phyloP scores from a whole-genome alignment of 257 asterid genomes.

The Solanum habrochaites region DNA sequence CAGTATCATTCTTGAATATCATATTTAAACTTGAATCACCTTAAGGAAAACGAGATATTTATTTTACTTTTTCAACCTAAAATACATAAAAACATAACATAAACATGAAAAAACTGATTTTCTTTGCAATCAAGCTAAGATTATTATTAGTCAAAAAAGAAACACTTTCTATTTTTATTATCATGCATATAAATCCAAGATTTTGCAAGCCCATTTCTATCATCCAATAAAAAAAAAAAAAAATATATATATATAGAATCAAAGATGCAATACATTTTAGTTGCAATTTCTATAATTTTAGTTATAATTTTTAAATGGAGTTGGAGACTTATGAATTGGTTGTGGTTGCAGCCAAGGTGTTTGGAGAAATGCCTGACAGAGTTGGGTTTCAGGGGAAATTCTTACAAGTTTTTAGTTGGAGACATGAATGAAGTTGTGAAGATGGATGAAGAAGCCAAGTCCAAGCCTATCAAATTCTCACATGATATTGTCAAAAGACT shows the following conservation, averaged over 20 bases:
- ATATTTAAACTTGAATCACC: too few relatives aligned
- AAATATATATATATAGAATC: background rate
- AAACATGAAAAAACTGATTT: background rate
- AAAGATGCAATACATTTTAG: background rate
- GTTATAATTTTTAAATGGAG: background rate
- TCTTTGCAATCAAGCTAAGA: background rate
- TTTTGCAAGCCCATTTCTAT: background rate
- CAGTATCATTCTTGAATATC: too few relatives aligned
- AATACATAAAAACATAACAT: background rate
- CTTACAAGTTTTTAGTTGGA: constrained; percentile 25
- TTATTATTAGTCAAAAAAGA: background rate
- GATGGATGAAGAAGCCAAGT: constrained; percentile 19
- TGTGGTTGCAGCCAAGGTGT: constrained; percentile 29
- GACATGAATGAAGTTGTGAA: constrained; percentile 22
- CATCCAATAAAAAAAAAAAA: background rate
- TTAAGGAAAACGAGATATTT: too few relatives aligned
- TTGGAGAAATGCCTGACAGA: constrained; percentile 27
- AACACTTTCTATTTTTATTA: background rate
- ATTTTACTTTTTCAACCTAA: background rate
- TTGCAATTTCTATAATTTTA: background rate
- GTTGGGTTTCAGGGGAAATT: constrained; percentile 29
- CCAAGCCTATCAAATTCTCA: constrained; percentile 30
- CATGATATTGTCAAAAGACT: constrained; percentile 20
- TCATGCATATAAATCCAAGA: background rate
- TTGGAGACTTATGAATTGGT: constrained; percentile 25